Evolutionary conservation across 169 alveolate species (phyloP).

Genomic region (Eimeria maxima): DNA sequence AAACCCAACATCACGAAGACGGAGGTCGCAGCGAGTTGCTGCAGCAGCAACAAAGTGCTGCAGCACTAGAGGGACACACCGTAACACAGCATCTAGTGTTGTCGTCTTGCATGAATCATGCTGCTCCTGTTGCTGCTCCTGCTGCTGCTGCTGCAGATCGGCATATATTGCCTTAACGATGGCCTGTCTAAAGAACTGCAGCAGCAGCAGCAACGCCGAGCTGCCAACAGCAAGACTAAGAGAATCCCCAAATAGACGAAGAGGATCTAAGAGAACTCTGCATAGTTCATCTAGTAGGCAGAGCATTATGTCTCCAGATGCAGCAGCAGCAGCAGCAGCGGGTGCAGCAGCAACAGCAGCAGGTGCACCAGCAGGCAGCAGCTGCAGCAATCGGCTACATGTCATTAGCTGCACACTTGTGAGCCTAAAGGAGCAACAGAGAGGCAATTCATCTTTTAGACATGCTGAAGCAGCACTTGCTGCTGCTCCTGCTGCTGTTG

Average conservation of each 20-base stretch:
- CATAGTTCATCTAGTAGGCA: neutral
- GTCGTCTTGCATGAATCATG: too few species aligned
- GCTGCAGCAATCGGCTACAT: constrained; percentile 12
- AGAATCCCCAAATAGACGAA: constrained; percentile 28
- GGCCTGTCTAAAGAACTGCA: constrained; percentile 6
- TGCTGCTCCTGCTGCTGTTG: neutral
- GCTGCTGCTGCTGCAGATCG: neutral
- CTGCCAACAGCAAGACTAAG: constrained; percentile 46
- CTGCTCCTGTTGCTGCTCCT: neutral
- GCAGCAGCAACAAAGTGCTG: constrained; percentile 63
- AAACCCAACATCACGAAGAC: neutral
- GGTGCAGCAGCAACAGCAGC: constrained; percentile 15
- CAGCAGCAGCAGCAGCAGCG: constrained; percentile 46
- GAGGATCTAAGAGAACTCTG: constrained; percentile 7
- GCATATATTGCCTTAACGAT: neutral
- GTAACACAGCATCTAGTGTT: constrained; percentile 12
- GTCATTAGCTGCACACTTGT: constrained; percentile 60
- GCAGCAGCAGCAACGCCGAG: neutral
- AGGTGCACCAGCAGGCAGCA: constrained; percentile 8
- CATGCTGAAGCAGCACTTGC: constrained; percentile 38
- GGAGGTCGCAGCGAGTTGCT: constrained; percentile 39
- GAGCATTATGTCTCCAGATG: neutral
- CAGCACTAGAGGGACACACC: constrained; percentile 51
- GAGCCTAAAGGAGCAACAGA: constrained; percentile 33
- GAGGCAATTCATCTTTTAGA: constrained; percentile 28